These are phyloP conservation scores for Coemansia javaensis DNA, from an alignment of 192 early-diverging fungal genomes.

Conservation along the genomic window DNA sequence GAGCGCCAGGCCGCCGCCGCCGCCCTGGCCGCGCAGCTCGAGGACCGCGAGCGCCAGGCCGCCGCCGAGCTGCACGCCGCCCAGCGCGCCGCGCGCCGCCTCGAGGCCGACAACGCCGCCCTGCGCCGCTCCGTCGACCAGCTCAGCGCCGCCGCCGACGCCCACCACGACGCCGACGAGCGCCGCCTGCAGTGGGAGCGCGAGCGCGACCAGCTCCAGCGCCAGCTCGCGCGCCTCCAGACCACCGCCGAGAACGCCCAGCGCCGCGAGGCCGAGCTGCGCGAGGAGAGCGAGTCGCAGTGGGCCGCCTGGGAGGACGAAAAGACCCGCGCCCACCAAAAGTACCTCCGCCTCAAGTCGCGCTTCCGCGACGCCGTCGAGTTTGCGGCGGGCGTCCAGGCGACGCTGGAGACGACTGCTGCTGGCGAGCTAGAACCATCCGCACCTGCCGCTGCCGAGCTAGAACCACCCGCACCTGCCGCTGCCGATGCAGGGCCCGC, in stretches of 20 bases:
- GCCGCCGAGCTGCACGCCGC: constrained; percentile 11
- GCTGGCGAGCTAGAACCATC: constrained; percentile 8
- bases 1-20: constrained; percentile 24
- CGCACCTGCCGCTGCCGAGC: background rate
- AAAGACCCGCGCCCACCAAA: constrained; percentile 33
- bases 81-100: constrained; percentile 14
- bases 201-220: constrained; percentile 38
- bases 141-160: constrained; percentile 12
- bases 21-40: background rate
- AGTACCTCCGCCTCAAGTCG: constrained; percentile 32
- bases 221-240: constrained; percentile 31
- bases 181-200: constrained; percentile 22
- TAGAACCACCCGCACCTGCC: background rate
- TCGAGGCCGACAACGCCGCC: constrained; percentile 24
- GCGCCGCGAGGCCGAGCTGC: constrained; percentile 37
- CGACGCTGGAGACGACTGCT: constrained; percentile 22
- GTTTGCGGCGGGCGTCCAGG: constrained; percentile 24
- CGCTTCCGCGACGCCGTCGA: constrained; percentile 35
- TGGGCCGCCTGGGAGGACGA: constrained; percentile 42
- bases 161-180: constrained; percentile 12
- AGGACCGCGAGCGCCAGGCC: no score
- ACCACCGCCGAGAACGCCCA: constrained; percentile 28
- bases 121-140: constrained; percentile 20
- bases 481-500: background rate
- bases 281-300: constrained; percentile 39